Base-by-base conservation (phyloP, 352 stramenopile species). In the Blastocystis sp. region DNA sequence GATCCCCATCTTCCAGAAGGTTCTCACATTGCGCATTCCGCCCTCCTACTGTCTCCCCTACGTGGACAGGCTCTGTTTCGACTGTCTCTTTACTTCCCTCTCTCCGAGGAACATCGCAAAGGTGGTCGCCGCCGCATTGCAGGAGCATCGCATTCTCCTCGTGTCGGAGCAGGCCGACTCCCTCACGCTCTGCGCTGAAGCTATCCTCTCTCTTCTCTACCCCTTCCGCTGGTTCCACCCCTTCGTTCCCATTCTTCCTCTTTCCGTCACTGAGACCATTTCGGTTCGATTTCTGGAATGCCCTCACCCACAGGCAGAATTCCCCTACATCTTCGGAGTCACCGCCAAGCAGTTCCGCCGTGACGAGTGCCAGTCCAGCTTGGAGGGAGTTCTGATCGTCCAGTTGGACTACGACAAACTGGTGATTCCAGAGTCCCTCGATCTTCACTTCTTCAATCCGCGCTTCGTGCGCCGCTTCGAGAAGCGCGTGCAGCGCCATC, bases 61-160 rank as follows among this genome's bases (percentile, higher is more conserved):
- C 3, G 42, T 48, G 9, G 77, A 87, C 57, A 87, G 81, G 45
- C 65, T 87, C 34, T 78, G 62, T 40, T 87, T 77, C n/a, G 59
- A 87, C n/a, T 87, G 77, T 78, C 52, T 87, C 21, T 87, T 87
- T 80, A 87, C 62, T 57, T 87, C 62, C 9, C 45, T 87, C 2
- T 87, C 77, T 24, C 77, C 77, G 24, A 87, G 81, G 59, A 87
- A 87, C 52, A 87, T 87, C 19, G 65, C 34, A 4, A 81, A 80
- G 54, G 77, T 76, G 11, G 38, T 80, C 11, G 17, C 62, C 17
- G 42, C 62, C 10, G 28, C 61, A 24, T 21, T 87, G 3, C 65
- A 78, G 34, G 77, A 87, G 24, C 57, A 76, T n/a, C 62, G 65
- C 19, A n/a, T 87, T 11, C 52, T 87, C 14, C 54, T 87, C 10